Evolutionary conservation across 139 green algal genomes (phyloP), one percentile per base, ranked within the genome.

Genomic region (Chlamydomonas urium): DNA sequence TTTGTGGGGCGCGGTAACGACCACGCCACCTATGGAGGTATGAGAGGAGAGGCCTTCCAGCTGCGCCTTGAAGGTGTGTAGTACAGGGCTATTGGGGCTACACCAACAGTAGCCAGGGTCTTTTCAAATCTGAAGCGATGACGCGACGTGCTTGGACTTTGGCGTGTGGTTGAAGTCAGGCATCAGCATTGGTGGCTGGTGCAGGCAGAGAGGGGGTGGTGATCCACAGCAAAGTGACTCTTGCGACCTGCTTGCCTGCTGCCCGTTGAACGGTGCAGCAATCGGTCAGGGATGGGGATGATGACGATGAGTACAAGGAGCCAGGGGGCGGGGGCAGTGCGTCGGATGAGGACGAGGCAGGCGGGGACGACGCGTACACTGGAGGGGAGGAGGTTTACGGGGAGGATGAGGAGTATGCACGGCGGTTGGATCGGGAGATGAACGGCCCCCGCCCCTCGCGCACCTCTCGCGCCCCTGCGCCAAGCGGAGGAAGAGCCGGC

Each of bases 341-440:
- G 21, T 33, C 35, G 36, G 17, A 56, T 29, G 63, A 66, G 37
- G 74, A 75, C 21, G 74, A 71, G 3, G 53, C 67, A 4, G 34
- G 26, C 4, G 66, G 59, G 28, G 74, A 66, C 35, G 33, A 53
- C 35, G 58, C 21, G 5, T n/a, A n/a, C n/a, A n/a, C n/a, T n/a
- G n/a, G 50, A 5, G 23, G 24, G 58, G 76, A 75, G 38, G 77
- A 79, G 10, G 59, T 70, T 29, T 66, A 72, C n/a, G 58, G 26
- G 10, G 77, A 78, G 26, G 81, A 84, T 48, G 76, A 72, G 58
- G 48, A 75, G 45, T 69, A 75, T 28, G 79, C 78, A 0, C 58
- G 65, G 47, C 72, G 71, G 29, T 34, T 85, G 21, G 62, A 85
- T 65, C 58, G 71, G 33, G 73, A 83, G 47, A 70, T 77, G 38